Base-by-base conservation (phyloP, 202 grass and related monocot genomes). In the Brachypodium distachyon region DNA sequence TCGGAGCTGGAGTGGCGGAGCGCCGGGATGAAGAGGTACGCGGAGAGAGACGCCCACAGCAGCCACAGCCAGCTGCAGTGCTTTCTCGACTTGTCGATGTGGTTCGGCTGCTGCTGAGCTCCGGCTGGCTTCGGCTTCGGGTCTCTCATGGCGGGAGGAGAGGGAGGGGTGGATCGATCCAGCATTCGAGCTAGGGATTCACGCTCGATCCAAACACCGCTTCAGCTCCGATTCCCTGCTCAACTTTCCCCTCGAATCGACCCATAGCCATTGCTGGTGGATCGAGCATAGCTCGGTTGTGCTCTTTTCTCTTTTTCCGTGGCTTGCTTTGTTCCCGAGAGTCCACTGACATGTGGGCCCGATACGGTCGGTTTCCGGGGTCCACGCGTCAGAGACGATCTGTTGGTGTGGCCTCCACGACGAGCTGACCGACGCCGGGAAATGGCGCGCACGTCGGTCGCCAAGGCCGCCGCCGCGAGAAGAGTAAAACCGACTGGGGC, bases 1-100 rank as follows among this genome's bases (percentile, higher is more conserved):
- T 61, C 73, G 84, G 72, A 77, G 74, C 41, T 6, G 78, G 64
- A 73, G 67, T 34, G 51, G 67, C 39, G 79, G 74, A 47, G 68
- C 14, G 67, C 40, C 70, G 71, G 84, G 82, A 92, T 56, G 82
- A 98, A 83, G 69, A 95, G 63, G 80, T 76, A 85, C 48, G 90
- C 38, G 63, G 91, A 87, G 19, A 98, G 76, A 12, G 77, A 67
- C 6, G 92, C 12, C 89, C 87, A 98, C 22, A 94, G 76, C 43
- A 97, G 52, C 48, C 91, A 68, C 25, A 88, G 31, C 80, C 77
- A 95, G 6, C 83, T 78, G 57, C 70, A 76, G 85, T 90, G 76
- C 81, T 44, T 90, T 61, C 60, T 67, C 17, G 95, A 71, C 82
- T 63, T 92, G 33, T 62, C 83, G 69, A 85, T 74, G 39, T 63